These are phyloP conservation scores for Dactylellina haptotyla DNA, from an alignment of 2,329 filamentous ascomycete species.

Conservation along the genomic window DNA sequence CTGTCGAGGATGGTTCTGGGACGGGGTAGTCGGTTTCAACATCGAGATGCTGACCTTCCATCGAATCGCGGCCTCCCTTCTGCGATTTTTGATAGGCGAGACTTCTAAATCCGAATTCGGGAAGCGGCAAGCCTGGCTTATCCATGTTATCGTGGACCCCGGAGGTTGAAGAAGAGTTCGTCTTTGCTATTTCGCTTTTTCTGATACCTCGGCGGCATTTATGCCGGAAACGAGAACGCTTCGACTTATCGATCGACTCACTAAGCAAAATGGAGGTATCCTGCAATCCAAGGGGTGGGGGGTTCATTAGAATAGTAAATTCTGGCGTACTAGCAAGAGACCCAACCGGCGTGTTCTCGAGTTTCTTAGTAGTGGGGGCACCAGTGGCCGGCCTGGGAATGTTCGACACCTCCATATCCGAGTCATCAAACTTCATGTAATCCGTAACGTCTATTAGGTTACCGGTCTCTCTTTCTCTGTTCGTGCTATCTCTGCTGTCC, in stretches of 20 bases:
- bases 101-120: too few species aligned
- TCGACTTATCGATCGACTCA: background rate
- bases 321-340: background rate
- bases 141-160: background rate
- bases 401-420: too few species aligned
- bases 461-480: background rate
- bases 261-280: background rate
- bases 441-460: background rate
- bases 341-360: background rate
- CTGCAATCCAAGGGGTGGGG: background rate
- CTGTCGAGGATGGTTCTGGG: background rate
- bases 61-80: too few species aligned
- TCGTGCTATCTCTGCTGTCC: too few species aligned
- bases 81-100: too few species aligned
- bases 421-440: background rate
- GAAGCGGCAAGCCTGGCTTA: too few species aligned
- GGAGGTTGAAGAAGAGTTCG: background rate
- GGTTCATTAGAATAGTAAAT: background rate
- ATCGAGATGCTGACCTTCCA: background rate
- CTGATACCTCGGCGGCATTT: slow-evolving; percentile 3
- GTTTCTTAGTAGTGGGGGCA: background rate
- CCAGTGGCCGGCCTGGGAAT: background rate
- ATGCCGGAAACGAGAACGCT: slow-evolving; percentile 25
- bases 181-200: background rate
- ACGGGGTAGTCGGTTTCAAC: background rate